phyloP scores from a whole-genome alignment of 164 flowering plant genomes.

The Dillenia suffruticosa region DNA sequence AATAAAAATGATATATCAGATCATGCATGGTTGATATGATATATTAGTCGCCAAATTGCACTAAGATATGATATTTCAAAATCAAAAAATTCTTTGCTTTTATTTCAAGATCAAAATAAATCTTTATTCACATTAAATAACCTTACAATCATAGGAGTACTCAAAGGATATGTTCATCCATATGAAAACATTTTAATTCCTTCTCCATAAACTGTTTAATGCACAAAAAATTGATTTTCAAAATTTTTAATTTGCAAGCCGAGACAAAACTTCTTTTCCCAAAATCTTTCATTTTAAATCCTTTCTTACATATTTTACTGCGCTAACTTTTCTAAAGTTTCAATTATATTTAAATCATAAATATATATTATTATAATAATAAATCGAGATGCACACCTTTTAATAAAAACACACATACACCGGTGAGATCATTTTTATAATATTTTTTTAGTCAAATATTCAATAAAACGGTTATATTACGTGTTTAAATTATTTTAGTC shows the following conservation, averaged over 20 bases:
- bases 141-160: slow-evolving; percentile 7
- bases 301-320: too few species aligned
- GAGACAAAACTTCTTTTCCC: background rate
- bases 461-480: too few species aligned
- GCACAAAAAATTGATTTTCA: slow-evolving; percentile 3
- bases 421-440: too few species aligned
- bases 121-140: slow-evolving; percentile 11
- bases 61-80: background rate
- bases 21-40: background rate
- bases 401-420: too few species aligned
- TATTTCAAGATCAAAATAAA: slow-evolving; percentile 8
- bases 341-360: too few species aligned
- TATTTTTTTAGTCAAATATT: too few species aligned
- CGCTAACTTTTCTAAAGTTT: too few species aligned
- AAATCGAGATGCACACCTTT: too few species aligned
- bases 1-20: slow-evolving; percentile 7
- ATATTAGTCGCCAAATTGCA: slow-evolving; percentile 5
- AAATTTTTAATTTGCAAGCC: background rate
- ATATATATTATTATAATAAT: too few species aligned
- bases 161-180: slow-evolving; percentile 10
- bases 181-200: slow-evolving; percentile 5
- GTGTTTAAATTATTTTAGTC: too few species aligned
- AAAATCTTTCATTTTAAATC: too few species aligned
- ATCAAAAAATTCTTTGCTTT: slow-evolving; percentile 8
- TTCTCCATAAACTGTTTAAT: slow-evolving; percentile 7